phyloP scores from a whole-genome alignment of 1,284 basidiomycete species.

The Fomes fomentarius region DNA sequence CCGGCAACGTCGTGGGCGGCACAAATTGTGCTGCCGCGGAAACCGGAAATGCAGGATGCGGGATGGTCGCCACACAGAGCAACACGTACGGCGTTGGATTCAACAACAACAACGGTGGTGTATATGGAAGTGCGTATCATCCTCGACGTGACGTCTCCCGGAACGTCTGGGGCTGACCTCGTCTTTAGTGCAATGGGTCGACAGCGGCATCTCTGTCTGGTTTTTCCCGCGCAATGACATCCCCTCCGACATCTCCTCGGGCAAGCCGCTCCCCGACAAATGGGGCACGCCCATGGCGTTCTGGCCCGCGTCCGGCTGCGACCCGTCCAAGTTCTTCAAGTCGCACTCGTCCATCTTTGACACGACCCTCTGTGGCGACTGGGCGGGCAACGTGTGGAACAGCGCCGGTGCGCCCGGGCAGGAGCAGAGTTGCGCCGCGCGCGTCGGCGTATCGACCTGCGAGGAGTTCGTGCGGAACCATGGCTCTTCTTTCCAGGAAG shows the following conservation, averaged over 20 bases:
- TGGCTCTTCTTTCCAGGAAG: conserved; percentile 73
- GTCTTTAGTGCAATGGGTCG: conserved; percentile 80
- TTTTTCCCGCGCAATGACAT: conserved; percentile 78
- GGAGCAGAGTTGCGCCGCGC: conserved; percentile 75
- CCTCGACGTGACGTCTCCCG: neutral
- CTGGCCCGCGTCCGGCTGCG: conserved; percentile 73
- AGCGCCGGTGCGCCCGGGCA: conserved; percentile 74
- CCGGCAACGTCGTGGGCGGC: conserved; percentile 63
- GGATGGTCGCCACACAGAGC: conserved; percentile 52
- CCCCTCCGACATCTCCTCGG: conserved; percentile 74
- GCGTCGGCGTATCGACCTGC: conserved; percentile 82
- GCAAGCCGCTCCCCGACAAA: conserved; percentile 64
- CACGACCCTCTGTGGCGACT: conserved; percentile 86
- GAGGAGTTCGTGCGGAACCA: conserved; percentile 72
- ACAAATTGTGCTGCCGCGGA: conserved; percentile 71
- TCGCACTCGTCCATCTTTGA: conserved; percentile 80
- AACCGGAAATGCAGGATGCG: conserved; percentile 63
- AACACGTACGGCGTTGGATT: conserved; percentile 70
- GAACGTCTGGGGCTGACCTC: no score
- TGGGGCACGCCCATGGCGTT: conserved; percentile 81
- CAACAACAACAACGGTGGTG: conserved; percentile 76
- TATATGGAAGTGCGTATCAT: conserved; percentile 73
- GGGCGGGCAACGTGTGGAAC: conserved; percentile 82
- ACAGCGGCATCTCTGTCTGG: conserved; percentile 74
- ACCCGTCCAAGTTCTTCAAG: conserved; percentile 77